phyloP scores from a whole-genome alignment of 306 rosid species.

The Cucumis sativus region DNA sequence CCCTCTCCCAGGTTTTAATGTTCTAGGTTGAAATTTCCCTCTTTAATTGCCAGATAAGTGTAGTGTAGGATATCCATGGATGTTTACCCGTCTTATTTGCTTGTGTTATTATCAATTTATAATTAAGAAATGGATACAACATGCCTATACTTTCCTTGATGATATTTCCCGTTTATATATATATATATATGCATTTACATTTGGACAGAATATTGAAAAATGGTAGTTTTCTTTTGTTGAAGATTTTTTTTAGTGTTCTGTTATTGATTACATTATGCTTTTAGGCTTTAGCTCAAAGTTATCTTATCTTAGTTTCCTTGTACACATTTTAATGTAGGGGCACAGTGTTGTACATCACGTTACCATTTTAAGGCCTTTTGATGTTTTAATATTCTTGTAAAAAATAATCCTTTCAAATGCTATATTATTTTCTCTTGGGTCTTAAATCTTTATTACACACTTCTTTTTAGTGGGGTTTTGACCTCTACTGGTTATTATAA shows the following conservation, averaged over 20 bases:
- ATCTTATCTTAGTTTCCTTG: neutral
- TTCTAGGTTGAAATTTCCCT: neutral
- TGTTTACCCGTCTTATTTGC: neutral
- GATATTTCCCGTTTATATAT: neutral
- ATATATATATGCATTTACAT: neutral
- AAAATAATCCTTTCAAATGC: neutral
- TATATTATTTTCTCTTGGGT: neutral
- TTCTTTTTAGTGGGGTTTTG: neutral
- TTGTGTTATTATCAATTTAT: neutral
- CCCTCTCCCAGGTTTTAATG: neutral
- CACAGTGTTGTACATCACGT: neutral
- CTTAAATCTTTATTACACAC: neutral
- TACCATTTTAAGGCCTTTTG: neutral
- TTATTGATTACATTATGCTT: neutral
- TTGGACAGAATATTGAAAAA: neutral
- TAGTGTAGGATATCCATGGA: neutral
- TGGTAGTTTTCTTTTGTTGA: neutral
- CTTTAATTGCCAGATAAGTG: neutral
- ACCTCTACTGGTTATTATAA: neutral
- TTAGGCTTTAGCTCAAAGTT: neutral
- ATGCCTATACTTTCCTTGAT: neutral
- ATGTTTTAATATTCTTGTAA: too few species aligned
- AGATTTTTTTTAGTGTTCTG: neutral
- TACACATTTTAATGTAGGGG: neutral
- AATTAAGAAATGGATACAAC: neutral